Evolutionary conservation across 305 asterid genomes (phyloP).

Genomic region (Rubia peregrina): DNA sequence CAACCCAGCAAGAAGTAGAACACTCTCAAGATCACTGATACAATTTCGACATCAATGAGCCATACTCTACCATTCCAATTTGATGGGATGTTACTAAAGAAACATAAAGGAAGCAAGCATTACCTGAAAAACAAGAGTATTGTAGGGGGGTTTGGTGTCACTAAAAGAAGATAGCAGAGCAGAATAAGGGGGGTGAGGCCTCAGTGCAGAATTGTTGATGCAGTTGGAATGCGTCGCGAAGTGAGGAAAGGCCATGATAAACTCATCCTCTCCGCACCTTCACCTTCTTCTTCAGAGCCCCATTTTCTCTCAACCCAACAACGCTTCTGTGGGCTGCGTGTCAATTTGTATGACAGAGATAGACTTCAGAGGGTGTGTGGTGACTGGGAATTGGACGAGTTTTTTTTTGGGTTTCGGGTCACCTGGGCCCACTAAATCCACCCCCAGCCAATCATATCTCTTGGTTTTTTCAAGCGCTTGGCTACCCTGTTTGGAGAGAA

Average conservation of each 20-base stretch:
- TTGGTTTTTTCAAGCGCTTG: not conserved
- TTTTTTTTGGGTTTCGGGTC: constrained; percentile 17
- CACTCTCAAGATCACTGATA: not conserved
- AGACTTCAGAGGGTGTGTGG: constrained; percentile 9
- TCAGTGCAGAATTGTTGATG: constrained; percentile 33
- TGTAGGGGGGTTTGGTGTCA: constrained; percentile 44
- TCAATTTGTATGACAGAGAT: constrained; percentile 17
- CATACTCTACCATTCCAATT: no score
- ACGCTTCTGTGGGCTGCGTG: constrained; percentile 18
- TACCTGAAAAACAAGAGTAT: constrained; percentile 72
- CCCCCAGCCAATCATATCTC: constrained; percentile 27
- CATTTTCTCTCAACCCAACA: constrained; percentile 13
- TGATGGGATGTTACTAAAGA: no score
- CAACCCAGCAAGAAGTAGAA: not conserved
- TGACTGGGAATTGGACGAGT: constrained; percentile 18
- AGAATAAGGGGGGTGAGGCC: constrained; percentile 30
- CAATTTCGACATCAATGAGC: not conserved
- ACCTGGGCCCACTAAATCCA: constrained; percentile 48
- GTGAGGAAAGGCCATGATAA: constrained; percentile 45
- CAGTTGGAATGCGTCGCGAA: constrained; percentile 12
- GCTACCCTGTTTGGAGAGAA: no score
- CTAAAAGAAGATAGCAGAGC: constrained; percentile 32
- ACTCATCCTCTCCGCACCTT: constrained; percentile 47
- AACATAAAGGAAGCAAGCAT: not conserved
- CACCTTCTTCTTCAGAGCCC: not conserved